Evolutionary conservation across 441 rosid species (phyloP).

Genomic region (Adansonia rubrostipa): DNA sequence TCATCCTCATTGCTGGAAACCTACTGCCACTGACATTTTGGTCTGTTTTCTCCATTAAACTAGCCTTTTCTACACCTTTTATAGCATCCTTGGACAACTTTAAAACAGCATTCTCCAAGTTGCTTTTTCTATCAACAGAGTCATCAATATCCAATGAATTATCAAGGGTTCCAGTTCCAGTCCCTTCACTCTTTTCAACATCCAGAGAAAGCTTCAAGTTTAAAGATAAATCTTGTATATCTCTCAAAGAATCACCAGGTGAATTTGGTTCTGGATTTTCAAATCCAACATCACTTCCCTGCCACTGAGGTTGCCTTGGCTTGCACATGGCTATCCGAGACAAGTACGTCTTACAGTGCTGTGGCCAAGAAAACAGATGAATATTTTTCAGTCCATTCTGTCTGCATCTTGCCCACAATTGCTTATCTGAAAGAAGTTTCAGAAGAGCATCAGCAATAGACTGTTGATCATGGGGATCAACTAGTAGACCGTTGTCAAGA

Average conservation of each 20-base stretch:
- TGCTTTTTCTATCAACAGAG: slow-evolving; percentile 42
- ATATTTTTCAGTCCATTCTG: slow-evolving; percentile 84
- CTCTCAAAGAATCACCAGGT: slow-evolving; percentile 81
- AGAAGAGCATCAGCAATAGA: slow-evolving; percentile 84
- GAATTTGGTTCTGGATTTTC: slow-evolving; percentile 66
- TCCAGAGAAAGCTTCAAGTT: slow-evolving; percentile 73
- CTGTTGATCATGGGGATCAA: slow-evolving; percentile 90
- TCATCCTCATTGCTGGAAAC: slow-evolving; percentile 64
- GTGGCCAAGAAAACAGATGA: slow-evolving; percentile 88
- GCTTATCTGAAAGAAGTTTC: slow-evolving; percentile 82
- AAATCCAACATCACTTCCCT: slow-evolving; percentile 47
- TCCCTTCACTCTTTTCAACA: slow-evolving; percentile 65
- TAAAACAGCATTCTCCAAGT: slow-evolving; percentile 56
- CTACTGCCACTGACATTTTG: slow-evolving; percentile 41
- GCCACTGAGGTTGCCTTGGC: slow-evolving; percentile 88
- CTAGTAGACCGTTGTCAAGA: slow-evolving; percentile 87
- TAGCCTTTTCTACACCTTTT: slow-evolving; percentile 44
- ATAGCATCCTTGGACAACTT: slow-evolving; percentile 56
- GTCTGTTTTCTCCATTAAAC: slow-evolving; percentile 48
- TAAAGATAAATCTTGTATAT: slow-evolving; percentile 76
- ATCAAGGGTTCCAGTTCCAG: slow-evolving; percentile 35
- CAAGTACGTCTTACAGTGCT: slow-evolving; percentile 78
- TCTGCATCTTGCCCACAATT: slow-evolving; percentile 85
- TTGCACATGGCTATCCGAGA: slow-evolving; percentile 76
- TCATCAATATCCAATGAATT: slow-evolving; percentile 56